A percentile compares a stretch with the other conserved stretches of the same genome.
These are phyloP conservation scores for Blastobotrys robertii DNA, from an alignment of 805 yeast genomes.

Conservation along the genomic window DNA sequence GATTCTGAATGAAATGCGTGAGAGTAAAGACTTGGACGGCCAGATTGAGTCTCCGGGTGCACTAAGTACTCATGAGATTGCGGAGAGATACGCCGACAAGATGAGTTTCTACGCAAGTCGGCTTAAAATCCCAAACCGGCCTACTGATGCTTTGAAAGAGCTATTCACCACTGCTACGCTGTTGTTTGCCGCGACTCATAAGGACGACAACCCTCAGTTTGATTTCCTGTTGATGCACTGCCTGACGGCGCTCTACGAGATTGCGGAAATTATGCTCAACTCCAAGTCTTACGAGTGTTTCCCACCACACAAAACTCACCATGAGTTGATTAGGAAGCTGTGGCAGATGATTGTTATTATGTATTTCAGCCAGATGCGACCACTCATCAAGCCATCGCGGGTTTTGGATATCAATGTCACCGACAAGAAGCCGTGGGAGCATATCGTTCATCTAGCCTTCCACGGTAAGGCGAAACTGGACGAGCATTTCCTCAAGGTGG, in stretches of 20 bases:
- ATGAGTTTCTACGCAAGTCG: conserved; percentile 9
- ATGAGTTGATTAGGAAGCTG: conserved; percentile 6
- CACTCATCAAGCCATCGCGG: conserved; percentile 9
- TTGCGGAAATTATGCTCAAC: conserved; percentile 13
- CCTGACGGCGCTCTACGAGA: conserved; percentile 22
- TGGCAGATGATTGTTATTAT: conserved; percentile 14
- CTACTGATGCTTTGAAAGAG: conserved; percentile 11
- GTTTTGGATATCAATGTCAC: conserved; percentile 4
- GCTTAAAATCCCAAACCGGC: conserved; percentile 13
- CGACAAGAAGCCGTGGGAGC: conserved; percentile 9
- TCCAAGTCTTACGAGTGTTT: neutral
- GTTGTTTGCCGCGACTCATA: conserved; percentile 17
- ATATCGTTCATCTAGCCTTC: conserved; percentile 4
- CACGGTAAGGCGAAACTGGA: conserved; percentile 4
- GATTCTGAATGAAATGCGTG: conserved; percentile 14
- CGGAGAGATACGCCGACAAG: neutral
- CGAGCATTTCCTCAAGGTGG: conserved; percentile 15
- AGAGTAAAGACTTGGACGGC: conserved; percentile 14
- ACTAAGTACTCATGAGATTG: neutral
- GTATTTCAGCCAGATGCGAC: conserved; percentile 15
- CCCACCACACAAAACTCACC: conserved; percentile 1
- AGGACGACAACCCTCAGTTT: conserved; percentile 14
- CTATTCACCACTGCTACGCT: conserved; percentile 14
- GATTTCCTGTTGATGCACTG: conserved; percentile 24
- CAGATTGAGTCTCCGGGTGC: conserved; percentile 2